Percentiles rank a stretch among this genome's conserved stretches.
Evolutionary conservation across 192 early-diverging fungal species (phyloP).

Genomic region (Podila clonocystis): DNA sequence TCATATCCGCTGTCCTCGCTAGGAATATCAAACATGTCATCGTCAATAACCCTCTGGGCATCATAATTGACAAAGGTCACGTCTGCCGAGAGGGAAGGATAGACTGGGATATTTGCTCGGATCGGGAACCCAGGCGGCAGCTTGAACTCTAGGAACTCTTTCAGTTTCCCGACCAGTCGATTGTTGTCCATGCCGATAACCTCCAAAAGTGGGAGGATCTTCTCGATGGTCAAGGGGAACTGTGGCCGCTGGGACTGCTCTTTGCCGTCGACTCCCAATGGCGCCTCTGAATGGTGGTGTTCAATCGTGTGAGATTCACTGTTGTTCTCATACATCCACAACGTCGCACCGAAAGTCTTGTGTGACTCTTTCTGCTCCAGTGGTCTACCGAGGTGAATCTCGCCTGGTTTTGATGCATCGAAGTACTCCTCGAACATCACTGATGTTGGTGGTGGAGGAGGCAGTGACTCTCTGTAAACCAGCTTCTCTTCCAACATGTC

Average conservation of each 20-base stretch:
- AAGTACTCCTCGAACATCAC: slow-evolving; percentile 48
- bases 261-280: not conserved
- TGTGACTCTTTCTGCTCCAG: slow-evolving; percentile 43
- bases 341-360: slow-evolving; percentile 40
- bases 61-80: slow-evolving; percentile 52
- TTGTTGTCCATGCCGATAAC: slow-evolving; percentile 52
- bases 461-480: slow-evolving; percentile 15
- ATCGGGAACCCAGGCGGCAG: slow-evolving; percentile 46
- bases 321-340: slow-evolving; percentile 53
- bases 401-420: slow-evolving; percentile 21
- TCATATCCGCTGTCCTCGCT: slow-evolving; percentile 16
- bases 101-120: slow-evolving; percentile 47
- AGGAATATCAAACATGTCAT: slow-evolving; percentile 37
- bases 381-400: slow-evolving; percentile 42
- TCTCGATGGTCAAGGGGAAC: slow-evolving; percentile 49
- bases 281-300: not conserved
- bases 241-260: not conserved
- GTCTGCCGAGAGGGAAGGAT: slow-evolving; percentile 40
- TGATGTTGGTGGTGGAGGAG: slow-evolving; percentile 22
- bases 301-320: not conserved
- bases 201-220: slow-evolving; percentile 41
- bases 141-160: slow-evolving; percentile 46
- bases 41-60: slow-evolving; percentile 29
- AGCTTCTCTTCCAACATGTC: slow-evolving; percentile 1
- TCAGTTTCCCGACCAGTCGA: slow-evolving; percentile 45